A percentile compares a stretch with the other conserved stretches of the same genome.
phyloP scores from a whole-genome alignment of 495 filamentous ascomycete genomes.

The Apodospora peruviana region DNA sequence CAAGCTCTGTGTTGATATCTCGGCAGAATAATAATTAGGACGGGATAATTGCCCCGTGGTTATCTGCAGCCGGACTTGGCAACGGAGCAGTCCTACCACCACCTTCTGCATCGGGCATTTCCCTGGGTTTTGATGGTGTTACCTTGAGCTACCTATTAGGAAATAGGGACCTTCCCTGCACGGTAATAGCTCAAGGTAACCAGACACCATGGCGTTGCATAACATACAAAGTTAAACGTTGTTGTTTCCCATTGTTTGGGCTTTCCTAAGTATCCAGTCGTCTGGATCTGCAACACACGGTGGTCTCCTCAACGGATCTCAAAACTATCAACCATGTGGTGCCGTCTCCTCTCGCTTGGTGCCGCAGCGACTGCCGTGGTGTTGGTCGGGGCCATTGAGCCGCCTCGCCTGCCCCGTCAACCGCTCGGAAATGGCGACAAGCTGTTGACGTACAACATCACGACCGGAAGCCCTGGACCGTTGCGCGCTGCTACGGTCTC shows the following conservation, averaged over 20 bases:
- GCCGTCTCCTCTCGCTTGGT: constrained; percentile 9
- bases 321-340: too few relatives aligned
- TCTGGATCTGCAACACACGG: background rate
- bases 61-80: too few relatives aligned
- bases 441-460: constrained; percentile 40
- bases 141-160: background rate
- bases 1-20: too few relatives aligned
- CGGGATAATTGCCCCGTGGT: too few relatives aligned
- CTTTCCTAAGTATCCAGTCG: too few relatives aligned
- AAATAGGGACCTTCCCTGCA: background rate
- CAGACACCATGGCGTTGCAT: background rate
- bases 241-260: too few relatives aligned
- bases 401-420: constrained; percentile 31
- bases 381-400: constrained; percentile 26
- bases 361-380: constrained; percentile 10
- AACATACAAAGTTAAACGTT: background rate
- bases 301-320: background rate
- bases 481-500: constrained; percentile 25
- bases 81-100: too few relatives aligned
- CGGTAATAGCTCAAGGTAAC: background rate
- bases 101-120: constrained; percentile 3
- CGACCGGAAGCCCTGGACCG: constrained; percentile 26
- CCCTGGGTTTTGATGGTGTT: background rate
- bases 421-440: constrained; percentile 32
- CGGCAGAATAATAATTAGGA: too few relatives aligned